These are phyloP conservation scores for Pichia occidentalis DNA, from an alignment of 805 yeast species.

Conservation along the genomic window DNA sequence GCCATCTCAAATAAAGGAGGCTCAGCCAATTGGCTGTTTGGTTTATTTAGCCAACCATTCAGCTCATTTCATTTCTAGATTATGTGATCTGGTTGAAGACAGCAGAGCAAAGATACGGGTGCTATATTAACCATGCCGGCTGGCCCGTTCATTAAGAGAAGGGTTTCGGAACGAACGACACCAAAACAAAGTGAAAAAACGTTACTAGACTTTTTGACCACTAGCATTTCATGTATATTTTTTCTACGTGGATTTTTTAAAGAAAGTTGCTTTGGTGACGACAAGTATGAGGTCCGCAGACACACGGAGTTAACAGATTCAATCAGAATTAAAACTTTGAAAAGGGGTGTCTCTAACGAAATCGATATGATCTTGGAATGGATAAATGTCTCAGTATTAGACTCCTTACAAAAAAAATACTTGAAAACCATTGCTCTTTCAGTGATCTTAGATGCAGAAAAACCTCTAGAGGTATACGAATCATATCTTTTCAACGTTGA, in stretches of 20 bases:
- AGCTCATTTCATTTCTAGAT: too few relatives aligned
- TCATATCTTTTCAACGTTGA: conserved; percentile 44
- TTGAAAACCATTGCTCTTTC: conserved; percentile 41
- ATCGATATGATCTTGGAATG: conserved; percentile 47
- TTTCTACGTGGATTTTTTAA: conserved; percentile 52
- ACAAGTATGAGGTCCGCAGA: conserved; percentile 36
- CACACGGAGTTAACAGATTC: conserved; percentile 23
- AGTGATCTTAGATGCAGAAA: conserved; percentile 36
- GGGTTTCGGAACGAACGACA: conserved; percentile 20
- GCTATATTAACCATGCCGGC: too few relatives aligned
- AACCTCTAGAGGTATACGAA: conserved; percentile 41
- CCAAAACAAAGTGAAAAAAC: conserved; percentile 34
- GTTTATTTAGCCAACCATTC: too few relatives aligned
- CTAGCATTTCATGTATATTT: conserved; percentile 53
- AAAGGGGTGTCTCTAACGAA: conserved; percentile 38
- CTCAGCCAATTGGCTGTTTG: too few relatives aligned
- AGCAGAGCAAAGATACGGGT: too few relatives aligned
- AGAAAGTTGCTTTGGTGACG: conserved; percentile 47
- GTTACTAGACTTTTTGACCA: conserved; percentile 41
- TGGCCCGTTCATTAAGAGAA: too few relatives aligned
- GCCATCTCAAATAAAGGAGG: too few relatives aligned
- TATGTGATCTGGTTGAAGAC: too few relatives aligned
- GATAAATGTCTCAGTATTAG: conserved; percentile 46
- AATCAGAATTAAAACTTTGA: conserved; percentile 42
- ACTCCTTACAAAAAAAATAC: conserved; percentile 37